These are phyloP conservation scores for Saitozyma podzolica DNA, from an alignment of 768 basidiomycete species.

Conservation along the genomic window DNA sequence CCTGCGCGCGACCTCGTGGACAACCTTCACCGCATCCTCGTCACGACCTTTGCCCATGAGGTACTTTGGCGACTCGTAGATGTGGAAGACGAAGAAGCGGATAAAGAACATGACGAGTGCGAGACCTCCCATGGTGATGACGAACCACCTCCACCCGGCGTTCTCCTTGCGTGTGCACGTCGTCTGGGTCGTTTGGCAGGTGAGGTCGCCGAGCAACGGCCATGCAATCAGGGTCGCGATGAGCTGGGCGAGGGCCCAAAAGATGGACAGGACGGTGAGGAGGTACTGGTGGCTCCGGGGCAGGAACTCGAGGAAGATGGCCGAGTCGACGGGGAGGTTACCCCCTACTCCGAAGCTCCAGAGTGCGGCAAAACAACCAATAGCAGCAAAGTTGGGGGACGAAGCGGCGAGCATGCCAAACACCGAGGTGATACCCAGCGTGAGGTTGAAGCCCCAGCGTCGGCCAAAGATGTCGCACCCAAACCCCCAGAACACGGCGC, in stretches of 20 bases:
- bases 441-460: slow-evolving; percentile 70
- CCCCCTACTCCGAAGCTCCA: slow-evolving; percentile 59
- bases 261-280: slow-evolving; percentile 70
- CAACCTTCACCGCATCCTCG: slow-evolving; percentile 62
- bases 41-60: slow-evolving; percentile 70
- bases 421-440: slow-evolving; percentile 64
- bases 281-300: slow-evolving; percentile 74
- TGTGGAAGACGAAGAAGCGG: slow-evolving; percentile 57
- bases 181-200: slow-evolving; percentile 57
- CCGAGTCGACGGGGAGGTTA: slow-evolving; percentile 72
- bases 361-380: slow-evolving; percentile 56
- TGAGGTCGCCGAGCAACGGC: slow-evolving; percentile 70
- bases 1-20: slow-evolving; percentile 64
- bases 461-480: slow-evolving; percentile 32
- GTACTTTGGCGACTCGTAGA: slow-evolving; percentile 71
- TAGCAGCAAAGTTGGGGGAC: slow-evolving; percentile 60
- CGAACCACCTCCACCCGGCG: slow-evolving; percentile 76
- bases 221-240: slow-evolving; percentile 68
- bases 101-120: slow-evolving; percentile 63
- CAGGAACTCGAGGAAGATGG: slow-evolving; percentile 73
- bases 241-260: slow-evolving; percentile 78
- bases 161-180: slow-evolving; percentile 61
- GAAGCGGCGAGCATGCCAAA: slow-evolving; percentile 68
- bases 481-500: slow-evolving; percentile 38
- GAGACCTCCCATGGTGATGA: slow-evolving; percentile 70